Conservation (phyloP, 176 grass and related monocot species). For the Echinochloa phyllopogon region DNA sequence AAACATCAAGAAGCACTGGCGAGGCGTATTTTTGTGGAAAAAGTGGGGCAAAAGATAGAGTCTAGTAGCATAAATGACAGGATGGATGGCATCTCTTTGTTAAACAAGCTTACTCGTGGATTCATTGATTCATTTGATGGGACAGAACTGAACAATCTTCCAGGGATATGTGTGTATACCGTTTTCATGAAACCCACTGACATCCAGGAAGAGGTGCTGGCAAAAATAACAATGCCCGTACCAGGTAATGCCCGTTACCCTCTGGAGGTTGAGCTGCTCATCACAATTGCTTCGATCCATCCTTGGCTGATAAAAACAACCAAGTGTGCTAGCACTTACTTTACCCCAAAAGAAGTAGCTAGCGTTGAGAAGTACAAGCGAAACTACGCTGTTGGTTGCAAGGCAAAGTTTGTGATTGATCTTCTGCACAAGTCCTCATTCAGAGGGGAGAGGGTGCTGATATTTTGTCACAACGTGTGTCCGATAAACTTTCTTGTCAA, state of each 20-base stretch:
- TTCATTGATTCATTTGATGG: slow-evolving; percentile 84
- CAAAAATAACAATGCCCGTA: slow-evolving; percentile 49
- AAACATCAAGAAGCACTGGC: slow-evolving; percentile 62
- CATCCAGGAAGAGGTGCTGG: slow-evolving; percentile 64
- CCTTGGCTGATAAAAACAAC: slow-evolving; percentile 73
- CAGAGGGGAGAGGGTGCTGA: slow-evolving; percentile 77
- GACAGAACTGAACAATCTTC: slow-evolving; percentile 61
- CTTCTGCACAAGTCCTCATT: slow-evolving; percentile 71
- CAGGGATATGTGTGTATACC: slow-evolving; percentile 77
- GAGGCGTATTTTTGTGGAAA: slow-evolving; percentile 80
- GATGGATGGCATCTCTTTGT: slow-evolving; percentile 60
- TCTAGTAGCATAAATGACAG: slow-evolving; percentile 54
- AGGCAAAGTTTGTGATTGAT: slow-evolving; percentile 85
- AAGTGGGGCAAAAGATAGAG: slow-evolving; percentile 76
- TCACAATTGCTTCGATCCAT: slow-evolving; percentile 78
- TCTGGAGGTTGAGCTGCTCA: slow-evolving; percentile 78
- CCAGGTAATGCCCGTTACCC: slow-evolving; percentile 36
- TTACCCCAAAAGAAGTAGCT: slow-evolving; percentile 57
- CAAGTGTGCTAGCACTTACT: slow-evolving; percentile 52
- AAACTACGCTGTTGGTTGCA: slow-evolving; percentile 55
- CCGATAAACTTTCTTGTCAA: slow-evolving; percentile 68
- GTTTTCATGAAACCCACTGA: slow-evolving; percentile 69
- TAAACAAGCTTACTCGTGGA: slow-evolving; percentile 67
- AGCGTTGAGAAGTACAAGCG: slow-evolving; percentile 46
- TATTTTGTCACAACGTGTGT: slow-evolving; percentile 88